Evolutionary conservation across 306 rosid genomes (phyloP), one percentile per base, ranked within the genome.

Genomic region (Ziziphus jujuba): DNA sequence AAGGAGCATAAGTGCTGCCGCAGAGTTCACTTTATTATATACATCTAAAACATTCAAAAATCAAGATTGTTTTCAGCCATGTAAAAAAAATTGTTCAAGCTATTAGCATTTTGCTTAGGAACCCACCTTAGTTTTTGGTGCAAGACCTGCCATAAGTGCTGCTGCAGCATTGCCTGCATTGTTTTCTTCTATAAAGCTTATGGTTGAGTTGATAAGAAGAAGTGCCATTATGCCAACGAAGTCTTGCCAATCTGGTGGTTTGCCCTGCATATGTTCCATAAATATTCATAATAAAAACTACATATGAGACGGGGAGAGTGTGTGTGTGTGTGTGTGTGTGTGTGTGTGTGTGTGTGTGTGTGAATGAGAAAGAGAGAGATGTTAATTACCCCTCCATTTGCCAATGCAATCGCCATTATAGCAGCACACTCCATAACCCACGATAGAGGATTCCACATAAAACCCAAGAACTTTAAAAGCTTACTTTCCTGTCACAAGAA

Each of bases 361-460:
- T n/a, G 31, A n/a, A n/a, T n/a, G n/a, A n/a, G n/a, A n/a, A n/a
- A n/a, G n/a, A n/a, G n/a, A n/a, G n/a, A n/a, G n/a, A n/a, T n/a
- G n/a, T n/a, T n/a, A n/a, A n/a, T 64, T 78, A 91, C 96, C 76
- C 87, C 98, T 85, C 98, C 98, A 49, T 92, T 92, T 8, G 98
- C 96, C 80, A 92, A 78, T 33, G 72, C 96, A 50, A 92, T 92
- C 25, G 98, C 98, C 98, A 92, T 92, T 74, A 92, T 79, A 48
- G 98, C 98, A 7, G 95, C 98, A 24, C 67, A 38, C 73, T 91
- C 98, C 98, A 91, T 91, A 43, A 91, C 98, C 98, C 98, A 91
- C 3, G 98, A 89, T 0, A 91, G 89, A 47, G 98, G 98, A 66
- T 89, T 91, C 98, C 98, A 92, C 96, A 92, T 92, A 66, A 92